A percentile compares a stretch with the other conserved stretches of the same genome.
Conservation (phyloP, 768 basidiomycete species). For the Lactarius pseudohatsudake region DNA sequence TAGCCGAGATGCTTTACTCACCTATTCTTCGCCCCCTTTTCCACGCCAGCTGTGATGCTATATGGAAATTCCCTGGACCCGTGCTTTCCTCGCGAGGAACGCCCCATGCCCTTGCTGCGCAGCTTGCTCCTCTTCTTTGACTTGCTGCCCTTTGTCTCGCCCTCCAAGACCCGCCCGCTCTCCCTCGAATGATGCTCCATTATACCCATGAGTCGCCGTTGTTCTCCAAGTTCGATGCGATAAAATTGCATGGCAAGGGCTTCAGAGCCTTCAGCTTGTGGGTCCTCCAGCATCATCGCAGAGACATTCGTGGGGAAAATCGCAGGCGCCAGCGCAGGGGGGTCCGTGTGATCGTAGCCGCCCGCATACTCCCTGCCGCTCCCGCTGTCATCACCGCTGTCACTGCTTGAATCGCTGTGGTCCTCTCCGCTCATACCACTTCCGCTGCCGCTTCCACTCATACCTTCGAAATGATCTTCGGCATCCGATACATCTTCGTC, state of each 20-base stretch:
- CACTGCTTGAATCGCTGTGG: slow-evolving; percentile 25
- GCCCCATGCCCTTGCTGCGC: slow-evolving; percentile 24
- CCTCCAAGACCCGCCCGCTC: slow-evolving; percentile 36
- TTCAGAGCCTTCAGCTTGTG: slow-evolving; percentile 65
- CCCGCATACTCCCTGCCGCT: slow-evolving; percentile 11
- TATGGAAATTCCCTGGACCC: slow-evolving; percentile 59
- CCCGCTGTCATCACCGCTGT: slow-evolving; percentile 22
- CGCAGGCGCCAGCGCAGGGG: not conserved
- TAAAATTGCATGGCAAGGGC: slow-evolving; percentile 92
- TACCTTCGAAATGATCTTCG: slow-evolving; percentile 19
- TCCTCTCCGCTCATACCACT: slow-evolving; percentile 24
- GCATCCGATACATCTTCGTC: slow-evolving; percentile 24
- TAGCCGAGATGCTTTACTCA: slow-evolving; percentile 36
- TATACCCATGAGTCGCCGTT: slow-evolving; percentile 81
- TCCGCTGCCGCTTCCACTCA: slow-evolving; percentile 26
- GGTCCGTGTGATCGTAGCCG: not conserved
- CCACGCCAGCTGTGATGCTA: slow-evolving; percentile 93
- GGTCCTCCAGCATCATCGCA: slow-evolving; percentile 11
- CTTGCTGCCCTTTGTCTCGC: slow-evolving; percentile 20
- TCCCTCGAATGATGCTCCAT: slow-evolving; percentile 89
- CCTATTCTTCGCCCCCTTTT: slow-evolving; percentile 94
- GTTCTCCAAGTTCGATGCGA: slow-evolving; percentile 88
- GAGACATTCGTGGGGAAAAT: slow-evolving; percentile 15
- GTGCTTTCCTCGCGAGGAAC: slow-evolving; percentile 25
- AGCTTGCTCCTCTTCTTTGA: slow-evolving; percentile 32